Evolutionary conservation across 2,329 filamentous ascomycete species (phyloP), one percentile per base, ranked within the genome.

Genomic region (Cercospora zeina): DNA sequence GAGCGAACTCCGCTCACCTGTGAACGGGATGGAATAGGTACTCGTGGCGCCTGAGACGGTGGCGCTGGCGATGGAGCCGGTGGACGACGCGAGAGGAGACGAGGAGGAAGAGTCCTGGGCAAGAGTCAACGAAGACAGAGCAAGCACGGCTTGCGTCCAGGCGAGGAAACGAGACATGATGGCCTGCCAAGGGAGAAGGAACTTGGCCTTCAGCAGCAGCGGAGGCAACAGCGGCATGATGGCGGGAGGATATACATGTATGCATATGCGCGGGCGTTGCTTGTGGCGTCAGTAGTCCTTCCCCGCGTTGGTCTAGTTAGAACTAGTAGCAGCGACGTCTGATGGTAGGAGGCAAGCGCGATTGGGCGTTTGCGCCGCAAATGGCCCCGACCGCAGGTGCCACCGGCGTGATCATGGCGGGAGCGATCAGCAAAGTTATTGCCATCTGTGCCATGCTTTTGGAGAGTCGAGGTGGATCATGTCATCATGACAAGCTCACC

Each of bases 21-120:
- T 76, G 39, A 68, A 68, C 3, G 70, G 65, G 6, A 71, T 66
- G 4, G 68, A 69, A 61, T 70, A 74, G 0, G 68, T 72, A 33
- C 67, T 72, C 3, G 69, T 63, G 13, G 69, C 67, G 11, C 71
- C 73, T 54, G 69, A 70, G 31, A 73, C 54, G 10, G 69, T 70
- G 13, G 69, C 69, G 7, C 69, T 71, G 13, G 60, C 68, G 27
- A 67, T 59, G 2, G 65, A 63, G 19, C 55, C 63, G 19, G 68
- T 65, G 3, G 66, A 54, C 1, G 64, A 57, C 19, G 58, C 65
- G 50, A 63, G 37, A 16, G 56, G 39, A 14, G 61, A 36, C 9
- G 63, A 68, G 19, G 64, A 62, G 1, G 66, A 64, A 19, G 62
- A 60, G 58, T 65, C 59, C 59, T 71, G 70, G 3, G 66, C 69